Percentiles rank a stretch among this genome's conserved stretches.
Conservation (phyloP, 1,139 yeast genomes). For the Suhomyces anneliseae region DNA sequence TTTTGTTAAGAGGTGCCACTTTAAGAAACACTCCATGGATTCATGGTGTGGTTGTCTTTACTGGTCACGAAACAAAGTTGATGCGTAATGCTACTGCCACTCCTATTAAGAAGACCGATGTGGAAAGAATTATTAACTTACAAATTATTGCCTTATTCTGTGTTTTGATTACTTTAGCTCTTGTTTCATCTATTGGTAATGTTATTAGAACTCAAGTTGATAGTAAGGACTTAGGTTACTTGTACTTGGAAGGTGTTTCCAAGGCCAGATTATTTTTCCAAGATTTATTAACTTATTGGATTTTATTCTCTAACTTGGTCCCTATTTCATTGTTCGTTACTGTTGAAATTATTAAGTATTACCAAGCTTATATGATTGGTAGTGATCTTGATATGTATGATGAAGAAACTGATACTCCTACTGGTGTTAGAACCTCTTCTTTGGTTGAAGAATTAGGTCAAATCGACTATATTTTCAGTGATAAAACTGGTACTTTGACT, state of each 20-base stretch:
- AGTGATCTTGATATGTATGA: slow-evolving; percentile 93
- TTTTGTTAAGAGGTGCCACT: slow-evolving; percentile 92
- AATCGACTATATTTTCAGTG: slow-evolving; percentile 91
- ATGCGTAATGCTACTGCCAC: slow-evolving; percentile 99
- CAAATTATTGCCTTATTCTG: slow-evolving; percentile 88
- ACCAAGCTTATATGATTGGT: slow-evolving; percentile 91
- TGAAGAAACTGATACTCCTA: slow-evolving; percentile 86
- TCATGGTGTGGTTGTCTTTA: slow-evolving; percentile 88
- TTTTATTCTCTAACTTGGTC: slow-evolving; percentile 88
- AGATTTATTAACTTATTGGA: slow-evolving; percentile 92
- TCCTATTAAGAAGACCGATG: slow-evolving; percentile 95
- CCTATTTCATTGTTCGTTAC: slow-evolving; percentile 96
- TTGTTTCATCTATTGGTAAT: slow-evolving; percentile 86
- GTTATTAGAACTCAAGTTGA: slow-evolving; percentile 68
- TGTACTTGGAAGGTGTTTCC: slow-evolving; percentile 69
- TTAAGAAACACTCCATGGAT: slow-evolving; percentile 94
- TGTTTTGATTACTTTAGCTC: slow-evolving; percentile 69
- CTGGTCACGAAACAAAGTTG: slow-evolving; percentile 97
- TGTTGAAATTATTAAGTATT: slow-evolving; percentile 90
- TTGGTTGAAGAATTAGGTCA: slow-evolving; percentile 96
- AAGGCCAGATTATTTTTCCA: slow-evolving; percentile 73
- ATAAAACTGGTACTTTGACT: slow-evolving; percentile 94
- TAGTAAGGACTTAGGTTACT: slow-evolving; percentile 55
- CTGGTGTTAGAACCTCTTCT: slow-evolving; percentile 92
- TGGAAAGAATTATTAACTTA: slow-evolving; percentile 89